phyloP scores from a whole-genome alignment of 768 basidiomycete species.

The Trametes maxima region DNA sequence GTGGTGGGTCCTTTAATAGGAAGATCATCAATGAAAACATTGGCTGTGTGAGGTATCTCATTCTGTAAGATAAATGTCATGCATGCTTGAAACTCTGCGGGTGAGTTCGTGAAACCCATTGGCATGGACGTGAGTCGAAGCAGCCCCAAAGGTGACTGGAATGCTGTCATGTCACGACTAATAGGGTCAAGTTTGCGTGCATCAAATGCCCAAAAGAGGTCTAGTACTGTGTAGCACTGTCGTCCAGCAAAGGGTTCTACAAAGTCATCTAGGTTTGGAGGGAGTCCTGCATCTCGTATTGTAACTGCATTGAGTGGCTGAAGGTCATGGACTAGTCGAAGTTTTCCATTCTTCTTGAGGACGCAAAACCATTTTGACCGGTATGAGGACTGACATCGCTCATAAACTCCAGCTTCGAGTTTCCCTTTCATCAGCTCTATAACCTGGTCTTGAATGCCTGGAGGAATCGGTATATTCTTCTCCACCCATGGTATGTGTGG shows the following conservation, averaged over 20 bases:
- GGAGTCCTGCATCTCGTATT: conserved; percentile 39
- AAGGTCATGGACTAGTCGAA: conserved; percentile 41
- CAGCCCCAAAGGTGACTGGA: conserved; percentile 21
- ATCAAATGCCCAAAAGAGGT: conserved; percentile 24
- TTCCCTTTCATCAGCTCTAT: conserved; percentile 36
- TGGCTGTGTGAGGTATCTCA: conserved; percentile 27
- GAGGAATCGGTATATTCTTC: conserved; percentile 40
- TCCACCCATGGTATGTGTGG: conserved; percentile 41
- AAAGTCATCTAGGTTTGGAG: conserved; percentile 38
- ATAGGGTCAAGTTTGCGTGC: conserved; percentile 7
- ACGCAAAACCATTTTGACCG: too few relatives aligned
- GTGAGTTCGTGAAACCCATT: conserved; percentile 27
- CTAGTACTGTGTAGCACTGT: conserved; percentile 18
- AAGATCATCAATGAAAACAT: conserved; percentile 30
- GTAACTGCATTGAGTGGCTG: conserved; percentile 42
- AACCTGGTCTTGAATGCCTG: conserved; percentile 36
- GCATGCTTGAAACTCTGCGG: conserved; percentile 26
- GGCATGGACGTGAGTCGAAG: conserved; percentile 19
- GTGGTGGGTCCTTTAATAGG: conserved; percentile 26
- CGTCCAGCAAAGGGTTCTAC: conserved; percentile 27
- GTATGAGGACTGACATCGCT: conserved; percentile 40
- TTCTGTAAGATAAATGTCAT: conserved; percentile 27
- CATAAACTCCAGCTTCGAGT: conserved; percentile 40
- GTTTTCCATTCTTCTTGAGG: conserved; percentile 38
- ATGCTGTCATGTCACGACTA: conserved; percentile 24